These are phyloP conservation scores for Pontederia paniculata DNA, from an alignment of 176 grass and related monocot species.

Conservation along the genomic window DNA sequence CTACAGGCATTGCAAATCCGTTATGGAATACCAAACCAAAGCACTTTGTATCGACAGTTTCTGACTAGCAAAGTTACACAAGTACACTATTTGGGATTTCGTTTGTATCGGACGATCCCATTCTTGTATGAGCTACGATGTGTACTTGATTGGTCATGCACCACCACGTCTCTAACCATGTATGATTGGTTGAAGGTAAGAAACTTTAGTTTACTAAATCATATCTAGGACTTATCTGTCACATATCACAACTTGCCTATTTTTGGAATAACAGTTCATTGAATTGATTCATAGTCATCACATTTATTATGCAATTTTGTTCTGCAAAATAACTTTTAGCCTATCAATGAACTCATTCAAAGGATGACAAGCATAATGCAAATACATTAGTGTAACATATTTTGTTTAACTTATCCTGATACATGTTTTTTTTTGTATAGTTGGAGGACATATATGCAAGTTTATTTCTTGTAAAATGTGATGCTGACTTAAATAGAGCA, in stretches of 20 bases:
- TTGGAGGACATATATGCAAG: conserved; percentile 99
- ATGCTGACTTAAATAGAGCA: conserved; percentile 69
- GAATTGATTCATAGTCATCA: too few species aligned
- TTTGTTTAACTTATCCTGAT: conserved; percentile 5
- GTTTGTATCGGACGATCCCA: conserved; percentile 78
- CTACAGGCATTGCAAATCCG: conserved; percentile 88
- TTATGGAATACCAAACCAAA: conserved; percentile 87
- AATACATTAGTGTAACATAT: too few species aligned
- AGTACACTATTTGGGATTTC: conserved; percentile 84
- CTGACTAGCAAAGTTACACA: conserved; percentile 94
- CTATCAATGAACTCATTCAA: too few species aligned
- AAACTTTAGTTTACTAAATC: neutral
- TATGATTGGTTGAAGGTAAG: conserved; percentile 98
- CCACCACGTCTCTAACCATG: conserved; percentile 93
- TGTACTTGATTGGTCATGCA: conserved; percentile 98
- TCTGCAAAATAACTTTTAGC: neutral
- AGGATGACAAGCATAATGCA: too few species aligned
- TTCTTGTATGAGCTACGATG: conserved; percentile 97
- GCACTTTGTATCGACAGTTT: conserved; percentile 93
- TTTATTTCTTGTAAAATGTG: conserved; percentile 97
- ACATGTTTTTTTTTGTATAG: conserved; percentile 48
- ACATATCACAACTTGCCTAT: neutral
- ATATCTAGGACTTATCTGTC: neutral
- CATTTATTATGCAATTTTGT: neutral
- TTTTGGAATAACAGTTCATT: too few species aligned